Percentiles rank a stretch among this genome's conserved stretches.
Evolutionary conservation across 129 eudicot species (phyloP).

Genomic region (Chrysanthemum lavandulifolium): DNA sequence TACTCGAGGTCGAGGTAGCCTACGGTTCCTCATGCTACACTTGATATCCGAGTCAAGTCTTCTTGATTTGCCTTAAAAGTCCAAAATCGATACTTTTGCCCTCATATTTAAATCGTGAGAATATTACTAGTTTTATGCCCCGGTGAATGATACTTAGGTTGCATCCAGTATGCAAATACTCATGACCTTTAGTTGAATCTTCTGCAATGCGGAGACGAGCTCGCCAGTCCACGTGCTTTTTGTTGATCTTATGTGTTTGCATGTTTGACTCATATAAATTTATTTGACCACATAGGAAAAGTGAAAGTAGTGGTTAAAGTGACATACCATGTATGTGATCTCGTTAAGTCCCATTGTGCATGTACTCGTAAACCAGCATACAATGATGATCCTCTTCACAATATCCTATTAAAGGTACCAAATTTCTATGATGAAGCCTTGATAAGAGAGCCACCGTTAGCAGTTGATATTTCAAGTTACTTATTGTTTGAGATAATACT

Average conservation of each 20-base stretch:
- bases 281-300: conserved; percentile 8
- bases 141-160: conserved; percentile 95
- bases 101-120: conserved; percentile 93
- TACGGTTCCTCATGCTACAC: conserved; percentile 94
- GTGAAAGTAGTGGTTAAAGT: conserved; percentile 3
- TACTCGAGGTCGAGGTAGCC: conserved; percentile 99
- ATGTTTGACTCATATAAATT: conserved; percentile 25
- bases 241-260: conserved; percentile 54
- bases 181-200: conserved; percentile 99
- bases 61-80: conserved; percentile 91
- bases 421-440: conserved; percentile 93
- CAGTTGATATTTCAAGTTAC: conserved; percentile 18
- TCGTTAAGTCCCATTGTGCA: conserved; percentile 94
- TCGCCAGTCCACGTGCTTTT: conserved; percentile 84
- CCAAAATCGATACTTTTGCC: conserved; percentile 99
- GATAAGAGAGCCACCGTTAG: conserved; percentile 91
- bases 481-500: conserved; percentile 10
- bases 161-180: conserved; percentile 96
- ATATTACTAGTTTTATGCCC: conserved; percentile 95
- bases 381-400: conserved; percentile 91
- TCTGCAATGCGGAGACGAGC: conserved; percentile 91
- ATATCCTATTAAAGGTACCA: conserved; percentile 93
- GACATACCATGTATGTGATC: conserved; percentile 86
- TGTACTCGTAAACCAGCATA: conserved; percentile 94
- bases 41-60: conserved; percentile 87